phyloP scores from a whole-genome alignment of 208 protist genomes.

The Borovskyia barvae region DNA sequence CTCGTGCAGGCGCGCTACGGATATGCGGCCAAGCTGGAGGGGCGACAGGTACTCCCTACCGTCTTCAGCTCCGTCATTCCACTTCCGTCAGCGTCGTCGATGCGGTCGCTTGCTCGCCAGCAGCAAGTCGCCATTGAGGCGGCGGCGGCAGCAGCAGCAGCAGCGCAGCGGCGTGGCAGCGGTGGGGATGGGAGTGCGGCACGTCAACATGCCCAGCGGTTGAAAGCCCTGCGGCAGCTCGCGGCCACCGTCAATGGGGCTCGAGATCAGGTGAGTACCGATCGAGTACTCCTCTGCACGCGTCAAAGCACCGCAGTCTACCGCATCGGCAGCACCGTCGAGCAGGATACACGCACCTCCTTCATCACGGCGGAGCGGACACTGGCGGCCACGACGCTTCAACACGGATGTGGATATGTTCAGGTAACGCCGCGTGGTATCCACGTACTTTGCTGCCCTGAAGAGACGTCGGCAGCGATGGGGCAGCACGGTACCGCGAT shows the following conservation, averaged over 20 bases:
- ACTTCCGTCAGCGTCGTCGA: constrained; percentile 41
- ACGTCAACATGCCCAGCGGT: constrained; percentile 20
- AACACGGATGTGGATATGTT: constrained; percentile 66
- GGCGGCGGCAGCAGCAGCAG: constrained; percentile 9
- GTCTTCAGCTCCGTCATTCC: constrained; percentile 46
- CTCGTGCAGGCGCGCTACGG: constrained; percentile 75
- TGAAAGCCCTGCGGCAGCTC: constrained; percentile 29
- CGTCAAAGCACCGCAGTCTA: constrained; percentile 58
- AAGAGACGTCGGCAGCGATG: constrained; percentile 1
- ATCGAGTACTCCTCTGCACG: constrained; percentile 62
- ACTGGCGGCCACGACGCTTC: constrained; percentile 64
- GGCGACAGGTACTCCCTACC: constrained; percentile 39
- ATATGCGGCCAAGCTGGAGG: constrained; percentile 60
- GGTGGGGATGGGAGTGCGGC: constrained; percentile 2
- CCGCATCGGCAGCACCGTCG: constrained; percentile 44
- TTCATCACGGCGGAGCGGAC: constrained; percentile 75
- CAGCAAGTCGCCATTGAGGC: constrained; percentile 33
- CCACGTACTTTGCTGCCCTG: constrained; percentile 27
- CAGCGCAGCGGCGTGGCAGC: not conserved
- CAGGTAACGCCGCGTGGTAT: constrained; percentile 73
- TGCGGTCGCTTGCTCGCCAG: constrained; percentile 54
- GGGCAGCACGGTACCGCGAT: no score
- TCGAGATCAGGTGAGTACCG: constrained; percentile 24
- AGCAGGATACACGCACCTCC: constrained; percentile 48
- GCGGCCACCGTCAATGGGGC: constrained; percentile 16